Percentiles rank a stretch among this genome's conserved stretches.
phyloP scores from a whole-genome alignment of 441 rosid genomes.

The Gossypium schwendimanii region DNA sequence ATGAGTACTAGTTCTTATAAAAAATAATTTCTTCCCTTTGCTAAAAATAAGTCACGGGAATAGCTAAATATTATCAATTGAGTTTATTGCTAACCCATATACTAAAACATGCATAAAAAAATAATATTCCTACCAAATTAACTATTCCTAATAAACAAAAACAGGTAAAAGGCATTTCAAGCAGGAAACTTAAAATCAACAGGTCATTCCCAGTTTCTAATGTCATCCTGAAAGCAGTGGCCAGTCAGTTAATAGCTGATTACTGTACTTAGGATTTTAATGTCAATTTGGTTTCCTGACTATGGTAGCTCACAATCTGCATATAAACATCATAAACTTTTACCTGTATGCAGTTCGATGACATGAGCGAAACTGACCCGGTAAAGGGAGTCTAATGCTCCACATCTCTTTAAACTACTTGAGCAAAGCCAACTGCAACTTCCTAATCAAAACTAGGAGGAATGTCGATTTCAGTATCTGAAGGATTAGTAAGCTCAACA shows the following conservation, averaged over 20 bases:
- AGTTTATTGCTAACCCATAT: too few species aligned
- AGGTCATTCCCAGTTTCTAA: constrained; percentile 9
- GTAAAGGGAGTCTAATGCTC: not conserved
- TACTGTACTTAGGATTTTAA: constrained; percentile 15
- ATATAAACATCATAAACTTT: constrained; percentile 7
- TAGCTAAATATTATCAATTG: too few species aligned
- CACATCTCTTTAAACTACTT: constrained; percentile 5
- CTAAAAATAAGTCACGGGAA: too few species aligned
- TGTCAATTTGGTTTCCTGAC: constrained; percentile 14
- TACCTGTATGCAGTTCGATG: constrained; percentile 2
- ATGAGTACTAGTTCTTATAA: too few species aligned
- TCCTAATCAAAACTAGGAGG: constrained; percentile 49
- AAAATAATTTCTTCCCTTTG: too few species aligned
- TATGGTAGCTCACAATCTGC: constrained; percentile 21
- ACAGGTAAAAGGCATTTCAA: too few species aligned
- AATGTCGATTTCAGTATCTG: constrained; percentile 55
- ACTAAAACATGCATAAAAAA: too few species aligned
- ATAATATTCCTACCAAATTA: too few species aligned
- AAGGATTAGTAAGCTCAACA: constrained; percentile 54
- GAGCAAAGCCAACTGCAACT: constrained; percentile 18
- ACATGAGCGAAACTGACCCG: not conserved
- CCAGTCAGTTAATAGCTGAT: constrained; percentile 9
- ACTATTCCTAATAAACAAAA: too few species aligned
- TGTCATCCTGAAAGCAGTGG: constrained; percentile 21
- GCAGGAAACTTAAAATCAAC: too few species aligned